Evolutionary conservation across 2,329 filamentous ascomycete species (phyloP), one percentile per base, ranked within the genome.

Genomic region (Talaromyces sp.): DNA sequence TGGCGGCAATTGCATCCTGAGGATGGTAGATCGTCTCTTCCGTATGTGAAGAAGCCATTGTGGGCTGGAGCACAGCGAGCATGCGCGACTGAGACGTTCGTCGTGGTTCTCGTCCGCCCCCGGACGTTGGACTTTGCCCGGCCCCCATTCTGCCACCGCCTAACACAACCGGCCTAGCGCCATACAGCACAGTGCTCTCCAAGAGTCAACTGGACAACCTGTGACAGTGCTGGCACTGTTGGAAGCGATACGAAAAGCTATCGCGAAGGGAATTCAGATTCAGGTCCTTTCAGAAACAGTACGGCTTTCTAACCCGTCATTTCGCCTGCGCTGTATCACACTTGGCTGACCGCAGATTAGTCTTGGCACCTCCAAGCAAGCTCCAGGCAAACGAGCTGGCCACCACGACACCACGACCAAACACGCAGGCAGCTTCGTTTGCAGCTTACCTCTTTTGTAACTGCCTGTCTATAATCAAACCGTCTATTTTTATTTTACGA

Each of bases 1-100:
- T 84, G 65, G 84, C 82, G 66, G 84, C 82, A 69, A 96, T 77
- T 67, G 91, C 87, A 83, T 96, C 90, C 76, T 88, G 85, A 55
- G 89, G 86, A 66, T 90, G 85, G 77, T 89, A 96, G 65, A 73
- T 66, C 63, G 78, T 75, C 63, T 84, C 79, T 68, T 79, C 77
- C 61, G 73, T 71, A 61, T 75, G 60, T 62, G 52, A 67, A 59
- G 77, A 73, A 67, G 80, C 78, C 82, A 85, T 85, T 68, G 70
- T 77, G 76, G 70, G 67, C 64, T 68, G 63, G 39, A 60, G 55
- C 57, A 62, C 59, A 57, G 62, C 28, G 59, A 58, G 53, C 57
- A 57, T 59, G 62, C 62, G 66, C 60, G 62, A 55, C 58, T 63
- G 56, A 55, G 30, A 36, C 6, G 28, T 30, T 42, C 8, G 25